These are phyloP conservation scores for Coniochaeta prunicola DNA, from an alignment of 2,329 filamentous ascomycete genomes.

Conservation along the genomic window DNA sequence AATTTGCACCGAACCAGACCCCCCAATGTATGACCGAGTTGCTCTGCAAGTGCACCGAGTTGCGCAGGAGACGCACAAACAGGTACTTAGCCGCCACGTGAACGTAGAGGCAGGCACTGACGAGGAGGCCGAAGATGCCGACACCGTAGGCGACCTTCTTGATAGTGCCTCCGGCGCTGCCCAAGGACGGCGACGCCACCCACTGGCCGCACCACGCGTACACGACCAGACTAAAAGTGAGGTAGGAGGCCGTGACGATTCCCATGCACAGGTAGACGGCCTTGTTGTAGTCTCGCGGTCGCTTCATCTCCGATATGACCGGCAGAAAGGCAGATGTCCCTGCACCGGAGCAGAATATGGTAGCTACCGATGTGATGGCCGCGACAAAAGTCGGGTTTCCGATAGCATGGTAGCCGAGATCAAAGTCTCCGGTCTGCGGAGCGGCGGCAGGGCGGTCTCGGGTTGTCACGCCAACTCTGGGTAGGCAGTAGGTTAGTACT, in stretches of 20 bases:
- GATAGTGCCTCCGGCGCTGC: constrained; percentile 48
- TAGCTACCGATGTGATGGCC: constrained; percentile 49
- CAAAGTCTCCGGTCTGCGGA: constrained; percentile 39
- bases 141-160: constrained; percentile 57
- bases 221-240: constrained; percentile 51
- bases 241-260: constrained; percentile 46
- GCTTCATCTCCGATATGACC: constrained; percentile 58
- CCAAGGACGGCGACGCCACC: constrained; percentile 54
- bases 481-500: background rate
- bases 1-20: constrained; percentile 19
- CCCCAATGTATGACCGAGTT: constrained; percentile 19
- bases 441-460: constrained; percentile 52
- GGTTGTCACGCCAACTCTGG: constrained; percentile 46
- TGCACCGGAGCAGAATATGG: constrained; percentile 53
- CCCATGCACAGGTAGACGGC: constrained; percentile 52
- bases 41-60: constrained; percentile 18
- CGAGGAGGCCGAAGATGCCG: constrained; percentile 44
- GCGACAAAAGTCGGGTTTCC: constrained; percentile 45
- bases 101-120: constrained; percentile 24
- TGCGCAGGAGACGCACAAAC: constrained; percentile 21
- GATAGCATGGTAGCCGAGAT: constrained; percentile 1
- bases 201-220: constrained; percentile 55
- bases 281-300: constrained; percentile 52
- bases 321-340: constrained; percentile 55
- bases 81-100: constrained; percentile 24